A percentile compares a stretch with the other conserved stretches of the same genome.
These are phyloP conservation scores for Rossbeevera mucosa DNA, from an alignment of 768 basidiomycete genomes.

Conservation along the genomic window DNA sequence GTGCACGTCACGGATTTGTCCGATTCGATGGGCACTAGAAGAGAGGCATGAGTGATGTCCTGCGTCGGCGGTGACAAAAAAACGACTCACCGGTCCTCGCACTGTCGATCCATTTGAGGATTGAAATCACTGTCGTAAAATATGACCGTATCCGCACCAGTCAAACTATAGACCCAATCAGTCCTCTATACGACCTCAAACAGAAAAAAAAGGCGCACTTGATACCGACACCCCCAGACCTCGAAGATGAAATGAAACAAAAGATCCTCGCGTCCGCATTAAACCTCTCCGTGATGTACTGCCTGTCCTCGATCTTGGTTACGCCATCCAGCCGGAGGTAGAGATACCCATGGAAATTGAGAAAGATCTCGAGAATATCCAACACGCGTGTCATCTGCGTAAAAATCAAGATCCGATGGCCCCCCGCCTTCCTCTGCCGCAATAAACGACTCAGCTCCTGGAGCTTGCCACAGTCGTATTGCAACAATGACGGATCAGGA, in stretches of 20 bases:
- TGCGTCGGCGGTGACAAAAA: neutral
- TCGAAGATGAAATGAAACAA: constrained; percentile 85
- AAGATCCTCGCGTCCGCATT: constrained; percentile 74
- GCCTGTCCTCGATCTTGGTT: constrained; percentile 92
- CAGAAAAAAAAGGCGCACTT: constrained; percentile 52
- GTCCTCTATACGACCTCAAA: constrained; percentile 13
- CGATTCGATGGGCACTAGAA: constrained; percentile 90
- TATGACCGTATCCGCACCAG: constrained; percentile 91
- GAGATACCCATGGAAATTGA: constrained; percentile 89
- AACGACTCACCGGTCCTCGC: constrained; percentile 75
- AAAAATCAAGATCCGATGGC: constrained; percentile 90
- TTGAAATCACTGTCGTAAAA: constrained; percentile 98
- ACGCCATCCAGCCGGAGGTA: constrained; percentile 94
- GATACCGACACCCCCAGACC: constrained; percentile 87
- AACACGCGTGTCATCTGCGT: constrained; percentile 96
- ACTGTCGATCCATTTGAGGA: constrained; percentile 96
- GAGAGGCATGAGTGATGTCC: constrained; percentile 1
- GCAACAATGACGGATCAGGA: constrained; percentile 82
- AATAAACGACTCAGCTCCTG: constrained; percentile 78
- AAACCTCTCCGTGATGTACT: constrained; percentile 85
- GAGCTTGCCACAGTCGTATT: constrained; percentile 95
- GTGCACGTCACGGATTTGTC: constrained; percentile 93
- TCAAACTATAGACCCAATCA: constrained; percentile 44
- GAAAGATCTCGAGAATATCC: constrained; percentile 90
- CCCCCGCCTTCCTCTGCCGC: constrained; percentile 78